Evolutionary conservation across 129 eudicot species (phyloP).

Genomic region (sunflower (Helianthus annuus)): HanXRQr2.0-SUNRISE NC_035438.2:24463069-24463568

Average conservation of each 20-base stretch:
- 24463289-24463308: background rate
- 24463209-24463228: constrained; percentile 2
- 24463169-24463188: background rate
- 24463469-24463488: background rate
- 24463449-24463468: background rate
- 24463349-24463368: background rate
- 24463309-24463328: background rate
- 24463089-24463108: background rate
- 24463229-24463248: constrained; percentile 2
- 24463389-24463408: background rate
- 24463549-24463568: too few species aligned
- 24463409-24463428: background rate
- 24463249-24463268: background rate
- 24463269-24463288: background rate
- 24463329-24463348: background rate
- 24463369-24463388: constrained; percentile 2
- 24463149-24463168: background rate
- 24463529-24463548: too few species aligned
- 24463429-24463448: background rate
- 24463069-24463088: constrained; percentile 7
- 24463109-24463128: constrained; percentile 8
- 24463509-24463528: background rate
- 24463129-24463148: constrained; percentile 10
- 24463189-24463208: background rate
- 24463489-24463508: background rate